Evolutionary conservation across 768 basidiomycete species (phyloP).

Genomic region (Termitomyces sp.): DNA sequence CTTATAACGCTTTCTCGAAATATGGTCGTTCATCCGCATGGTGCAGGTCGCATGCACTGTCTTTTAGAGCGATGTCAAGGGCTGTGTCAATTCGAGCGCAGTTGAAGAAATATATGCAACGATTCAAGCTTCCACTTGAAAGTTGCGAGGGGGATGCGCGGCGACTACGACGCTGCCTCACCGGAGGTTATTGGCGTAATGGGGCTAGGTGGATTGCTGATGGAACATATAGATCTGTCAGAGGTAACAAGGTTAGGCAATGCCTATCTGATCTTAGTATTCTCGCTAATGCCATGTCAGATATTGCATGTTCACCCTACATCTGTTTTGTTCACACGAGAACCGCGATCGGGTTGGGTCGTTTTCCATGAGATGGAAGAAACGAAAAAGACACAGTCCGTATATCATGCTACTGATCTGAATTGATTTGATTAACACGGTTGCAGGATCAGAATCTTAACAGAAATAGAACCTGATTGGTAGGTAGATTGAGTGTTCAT

Average conservation of each 20-base stretch:
- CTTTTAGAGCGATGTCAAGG: slow-evolving; percentile 90
- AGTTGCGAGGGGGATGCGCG: slow-evolving; percentile 90
- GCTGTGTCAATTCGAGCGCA: slow-evolving; percentile 95
- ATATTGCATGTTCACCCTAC: slow-evolving; percentile 87
- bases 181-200: slow-evolving; percentile 92
- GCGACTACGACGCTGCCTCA: slow-evolving; percentile 81
- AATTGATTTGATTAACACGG: slow-evolving; percentile 12
- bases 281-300: slow-evolving; percentile 32
- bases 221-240: slow-evolving; percentile 86
- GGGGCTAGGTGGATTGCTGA: slow-evolving; percentile 89
- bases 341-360: slow-evolving; percentile 89
- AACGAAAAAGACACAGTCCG: slow-evolving; percentile 90
- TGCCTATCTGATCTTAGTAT: not conserved
- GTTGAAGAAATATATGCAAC: slow-evolving; percentile 89
- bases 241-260: slow-evolving; percentile 70
- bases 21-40: slow-evolving; percentile 84
- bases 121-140: slow-evolving; percentile 76
- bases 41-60: slow-evolving; percentile 91
- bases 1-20: slow-evolving; percentile 87
- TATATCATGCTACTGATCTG: not conserved
- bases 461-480: slow-evolving; percentile 97
- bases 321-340: slow-evolving; percentile 90
- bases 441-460: slow-evolving; percentile 81
- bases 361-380: slow-evolving; percentile 96
- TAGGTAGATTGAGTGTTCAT: slow-evolving; percentile 19